Percentiles rank a stretch among this genome's conserved stretches.
Conservation (phyloP, 2,329 filamentous ascomycete genomes). For the Magnaporthiopsis rhizophila region DNA sequence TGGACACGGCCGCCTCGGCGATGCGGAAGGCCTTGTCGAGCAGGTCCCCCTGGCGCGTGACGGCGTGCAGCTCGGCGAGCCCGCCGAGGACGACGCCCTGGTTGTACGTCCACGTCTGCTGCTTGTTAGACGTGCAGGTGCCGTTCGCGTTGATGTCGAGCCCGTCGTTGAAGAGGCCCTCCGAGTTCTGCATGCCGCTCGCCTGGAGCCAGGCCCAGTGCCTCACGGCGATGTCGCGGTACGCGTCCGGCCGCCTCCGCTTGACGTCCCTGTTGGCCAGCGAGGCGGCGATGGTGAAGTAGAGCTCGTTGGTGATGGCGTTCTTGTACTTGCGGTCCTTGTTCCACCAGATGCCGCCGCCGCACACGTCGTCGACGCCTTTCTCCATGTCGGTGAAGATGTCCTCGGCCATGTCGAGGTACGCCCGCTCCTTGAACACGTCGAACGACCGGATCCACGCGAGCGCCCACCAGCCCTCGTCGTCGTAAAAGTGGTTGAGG, state of each 20-base stretch:
- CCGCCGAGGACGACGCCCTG: slow-evolving; percentile 47
- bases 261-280: slow-evolving; percentile 38
- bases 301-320: slow-evolving; percentile 50
- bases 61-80: slow-evolving; percentile 40
- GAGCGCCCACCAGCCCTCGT: slow-evolving; percentile 57
- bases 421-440: slow-evolving; percentile 34
- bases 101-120: slow-evolving; percentile 44
- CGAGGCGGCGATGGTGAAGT: slow-evolving; percentile 41
- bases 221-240: slow-evolving; percentile 36
- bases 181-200: slow-evolving; percentile 40
- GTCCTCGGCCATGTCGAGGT: slow-evolving; percentile 40
- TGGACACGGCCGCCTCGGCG: slow-evolving; percentile 41
- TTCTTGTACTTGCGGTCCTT: slow-evolving; percentile 43
- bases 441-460: slow-evolving; percentile 49
- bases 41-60: slow-evolving; percentile 31
- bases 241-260: slow-evolving; percentile 26
- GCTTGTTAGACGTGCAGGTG: slow-evolving; percentile 39
- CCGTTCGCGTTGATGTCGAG: slow-evolving; percentile 31
- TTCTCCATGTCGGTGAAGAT: slow-evolving; percentile 48
- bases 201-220: slow-evolving; percentile 45
- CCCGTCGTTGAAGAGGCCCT: slow-evolving; percentile 46
- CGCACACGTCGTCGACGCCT: slow-evolving; percentile 34
- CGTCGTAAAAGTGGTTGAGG: slow-evolving; percentile 50
- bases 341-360: slow-evolving; percentile 51
- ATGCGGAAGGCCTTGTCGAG: slow-evolving; percentile 36